Conservation (phyloP, 768 basidiomycete species). For the Rhodotorula toruloides region DNA sequence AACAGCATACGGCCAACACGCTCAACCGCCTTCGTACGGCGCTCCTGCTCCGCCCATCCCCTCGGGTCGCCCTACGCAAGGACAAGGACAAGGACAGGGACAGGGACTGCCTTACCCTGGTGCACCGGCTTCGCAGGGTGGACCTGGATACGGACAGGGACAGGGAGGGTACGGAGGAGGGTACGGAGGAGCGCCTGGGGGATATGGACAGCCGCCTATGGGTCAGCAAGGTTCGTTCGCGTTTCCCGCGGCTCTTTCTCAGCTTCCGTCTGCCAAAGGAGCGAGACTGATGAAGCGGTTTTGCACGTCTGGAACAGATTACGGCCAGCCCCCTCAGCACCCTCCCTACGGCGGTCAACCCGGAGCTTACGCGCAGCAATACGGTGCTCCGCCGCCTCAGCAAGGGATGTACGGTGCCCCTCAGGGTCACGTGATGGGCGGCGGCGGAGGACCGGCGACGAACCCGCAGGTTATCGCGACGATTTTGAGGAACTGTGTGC, state of each 20-base stretch:
- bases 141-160: constrained; percentile 6
- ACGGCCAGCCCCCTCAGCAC: constrained; percentile 15
- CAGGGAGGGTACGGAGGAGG: background rate
- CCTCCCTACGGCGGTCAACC: too few relatives aligned
- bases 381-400: background rate
- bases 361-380: too few relatives aligned
- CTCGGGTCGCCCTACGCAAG: background rate
- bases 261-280: background rate
- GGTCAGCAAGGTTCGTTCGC: background rate
- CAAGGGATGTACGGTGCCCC: constrained; percentile 14
- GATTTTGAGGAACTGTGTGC: background rate
- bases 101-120: constrained; percentile 25
- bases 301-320: background rate
- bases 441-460: background rate
- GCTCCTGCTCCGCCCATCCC: constrained; percentile 20
- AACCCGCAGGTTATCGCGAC: constrained; percentile 5
- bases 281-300: background rate
- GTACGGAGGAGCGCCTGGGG: constrained; percentile 10
- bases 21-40: constrained; percentile 20
- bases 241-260: background rate
- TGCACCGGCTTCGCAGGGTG: background rate
- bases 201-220: constrained; percentile 18
- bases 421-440: constrained; percentile 1
- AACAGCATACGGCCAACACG: too few relatives aligned
- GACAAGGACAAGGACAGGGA: background rate